Base-by-base conservation (phyloP, 768 basidiomycete genomes). In the Russula sp. region DNA sequence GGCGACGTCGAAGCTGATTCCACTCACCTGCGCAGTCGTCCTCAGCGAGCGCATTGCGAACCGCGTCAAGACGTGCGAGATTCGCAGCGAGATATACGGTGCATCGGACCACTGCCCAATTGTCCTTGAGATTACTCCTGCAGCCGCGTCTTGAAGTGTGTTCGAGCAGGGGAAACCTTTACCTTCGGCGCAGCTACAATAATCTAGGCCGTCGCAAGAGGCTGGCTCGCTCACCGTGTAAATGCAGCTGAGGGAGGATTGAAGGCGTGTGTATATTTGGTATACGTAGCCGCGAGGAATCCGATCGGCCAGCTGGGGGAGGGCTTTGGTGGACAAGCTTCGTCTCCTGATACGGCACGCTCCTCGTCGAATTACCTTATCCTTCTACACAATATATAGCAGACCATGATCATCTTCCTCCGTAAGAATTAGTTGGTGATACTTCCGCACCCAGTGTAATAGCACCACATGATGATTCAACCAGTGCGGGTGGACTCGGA, bases 101-200 rank as follows among this genome's bases (percentile, higher is more conserved):
- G 91, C 90, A 39, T 92, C 89, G 34, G 92, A 94, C 70, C 91
- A 94, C 71, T 82, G 88, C 65, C 93, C 93, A 6, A 73, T 94
- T 18, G 82, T 89, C 13, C 74, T 94, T 75, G 93, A 95, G 70
- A 78, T 92, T 53, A 79, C 49, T 31, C 57, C 63, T 16, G 13
- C 47, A 2, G 16, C 22, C n/a, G 54, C 37, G 6, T 37, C 54
- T 4, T 64, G 34, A 59, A n/a, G 52, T 4, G 7, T 35, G 5
- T 39, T 27, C 18, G 27, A 6, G 11, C 45, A 37, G 27, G 18
- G 10, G 10, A 34, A 32, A 16, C 13, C 22, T 6, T 31, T 22
- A 16, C 22, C 2, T 40, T 27, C 14, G 40, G 40, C 31, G n/a
- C 31, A 32, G 5, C 42, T 8, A 27, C 42, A 20, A 32, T 2